phyloP scores from a whole-genome alignment of 306 rosid genomes.

The Lagenaria siceraria region DNA sequence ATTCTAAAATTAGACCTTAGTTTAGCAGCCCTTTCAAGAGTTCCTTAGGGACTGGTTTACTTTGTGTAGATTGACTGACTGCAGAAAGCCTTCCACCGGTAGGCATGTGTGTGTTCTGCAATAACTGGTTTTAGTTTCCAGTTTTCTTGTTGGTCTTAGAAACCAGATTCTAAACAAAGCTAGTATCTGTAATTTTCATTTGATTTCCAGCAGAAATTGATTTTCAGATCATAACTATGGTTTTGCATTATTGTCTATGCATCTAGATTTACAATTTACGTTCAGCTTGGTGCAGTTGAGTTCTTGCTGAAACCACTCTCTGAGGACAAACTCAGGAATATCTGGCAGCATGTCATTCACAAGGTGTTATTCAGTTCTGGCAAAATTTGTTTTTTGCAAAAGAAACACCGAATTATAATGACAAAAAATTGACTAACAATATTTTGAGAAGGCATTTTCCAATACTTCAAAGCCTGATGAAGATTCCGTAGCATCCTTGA shows the following conservation, averaged over 20 bases:
- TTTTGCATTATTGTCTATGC: neutral
- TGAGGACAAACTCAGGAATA: slow-evolving; percentile 80
- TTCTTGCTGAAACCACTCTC: slow-evolving; percentile 80
- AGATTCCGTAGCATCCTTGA: slow-evolving; percentile 38
- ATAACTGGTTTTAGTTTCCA: neutral
- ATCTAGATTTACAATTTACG: neutral
- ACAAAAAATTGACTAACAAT: neutral
- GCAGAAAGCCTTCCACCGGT: neutral
- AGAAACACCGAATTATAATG: neutral
- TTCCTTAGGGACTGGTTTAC: neutral
- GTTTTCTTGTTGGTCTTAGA: neutral
- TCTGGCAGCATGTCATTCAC: slow-evolving; percentile 99
- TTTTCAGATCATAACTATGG: neutral
- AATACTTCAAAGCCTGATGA: slow-evolving; percentile 47
- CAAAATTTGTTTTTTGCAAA: neutral
- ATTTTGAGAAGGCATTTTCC: slow-evolving; percentile 66
- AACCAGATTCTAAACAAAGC: neutral
- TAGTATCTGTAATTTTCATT: neutral
- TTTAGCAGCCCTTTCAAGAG: neutral
- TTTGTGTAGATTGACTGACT: neutral
- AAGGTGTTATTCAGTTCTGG: slow-evolving; percentile 41
- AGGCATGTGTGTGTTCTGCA: neutral
- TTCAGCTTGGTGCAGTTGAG: slow-evolving; percentile 94
- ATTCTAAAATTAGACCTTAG: neutral
- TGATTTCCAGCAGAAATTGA: neutral